Evolutionary conservation across 805 yeast genomes (phyloP).

Genomic region (Sugiyamaella lignohabitans): DNA sequence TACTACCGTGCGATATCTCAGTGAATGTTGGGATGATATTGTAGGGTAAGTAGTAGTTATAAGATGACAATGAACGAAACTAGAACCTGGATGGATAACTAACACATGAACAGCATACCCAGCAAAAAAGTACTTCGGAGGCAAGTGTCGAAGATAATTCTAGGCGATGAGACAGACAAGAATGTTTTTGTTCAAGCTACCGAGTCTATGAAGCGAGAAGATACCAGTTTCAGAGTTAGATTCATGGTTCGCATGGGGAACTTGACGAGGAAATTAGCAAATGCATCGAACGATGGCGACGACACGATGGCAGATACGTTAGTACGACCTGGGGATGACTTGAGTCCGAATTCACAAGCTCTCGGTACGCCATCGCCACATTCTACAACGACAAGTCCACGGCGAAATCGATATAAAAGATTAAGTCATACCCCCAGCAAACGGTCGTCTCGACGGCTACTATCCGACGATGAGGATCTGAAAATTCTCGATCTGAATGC

Average conservation of each 20-base stretch:
- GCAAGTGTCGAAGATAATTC: constrained; percentile 56
- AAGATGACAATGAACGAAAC: too few species aligned
- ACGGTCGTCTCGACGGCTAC: not conserved
- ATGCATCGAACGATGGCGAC: not conserved
- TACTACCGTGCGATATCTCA: constrained; percentile 67
- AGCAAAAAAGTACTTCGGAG: constrained; percentile 46
- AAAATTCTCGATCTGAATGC: not conserved
- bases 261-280: not conserved
- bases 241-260: constrained; percentile 42
- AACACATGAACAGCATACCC: constrained; percentile 34
- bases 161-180: constrained; percentile 60
- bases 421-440: not conserved
- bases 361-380: too few species aligned
- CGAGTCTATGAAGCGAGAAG: constrained; percentile 62
- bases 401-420: not conserved
- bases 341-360: too few species aligned
- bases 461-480: not conserved
- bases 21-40: constrained; percentile 70
- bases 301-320: too few species aligned
- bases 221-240: constrained; percentile 69
- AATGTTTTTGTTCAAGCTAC: constrained; percentile 64
- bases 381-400: not conserved
- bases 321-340: too few species aligned
- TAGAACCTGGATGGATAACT: too few species aligned
- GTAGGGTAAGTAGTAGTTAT: constrained; percentile 36